Percentiles rank a stretch among this genome's conserved stretches.
Evolutionary conservation across 2,329 filamentous ascomycete species (phyloP).

Genomic region (Pseudopyricularia cyperi): DNA sequence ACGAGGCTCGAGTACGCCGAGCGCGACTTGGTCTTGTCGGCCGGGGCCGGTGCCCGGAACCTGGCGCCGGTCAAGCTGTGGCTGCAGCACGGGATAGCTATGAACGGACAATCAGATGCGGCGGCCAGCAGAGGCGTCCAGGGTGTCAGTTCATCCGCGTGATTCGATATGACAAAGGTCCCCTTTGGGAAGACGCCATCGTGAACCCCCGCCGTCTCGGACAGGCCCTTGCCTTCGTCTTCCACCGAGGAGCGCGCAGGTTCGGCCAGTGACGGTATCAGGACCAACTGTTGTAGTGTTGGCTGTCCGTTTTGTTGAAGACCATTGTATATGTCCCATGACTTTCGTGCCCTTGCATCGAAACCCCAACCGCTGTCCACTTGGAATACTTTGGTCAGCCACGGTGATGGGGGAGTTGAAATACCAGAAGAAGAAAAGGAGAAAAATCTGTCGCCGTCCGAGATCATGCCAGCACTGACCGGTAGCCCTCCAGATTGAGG

Average conservation of each 20-base stretch:
- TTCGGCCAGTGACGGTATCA: slow-evolving; percentile 31
- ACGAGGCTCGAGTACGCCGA: slow-evolving; percentile 79
- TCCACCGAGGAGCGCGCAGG: background rate
- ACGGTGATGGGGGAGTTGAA: background rate
- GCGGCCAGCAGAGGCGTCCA: slow-evolving; percentile 88
- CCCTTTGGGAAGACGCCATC: slow-evolving; percentile 55
- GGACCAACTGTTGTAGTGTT: slow-evolving; percentile 30
- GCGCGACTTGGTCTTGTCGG: slow-evolving; percentile 31
- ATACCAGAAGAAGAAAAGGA: background rate
- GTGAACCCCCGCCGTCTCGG: slow-evolving; percentile 17
- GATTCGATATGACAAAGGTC: slow-evolving; percentile 93
- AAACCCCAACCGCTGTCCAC: slow-evolving; percentile 62
- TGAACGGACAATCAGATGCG: slow-evolving; percentile 64
- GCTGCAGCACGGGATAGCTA: slow-evolving; percentile 92
- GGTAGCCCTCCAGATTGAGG: slow-evolving; percentile 66
- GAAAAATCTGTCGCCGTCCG: background rate
- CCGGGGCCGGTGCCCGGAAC: slow-evolving; percentile 54
- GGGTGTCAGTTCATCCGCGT: slow-evolving; percentile 88
- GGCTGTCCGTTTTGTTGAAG: slow-evolving; percentile 9
- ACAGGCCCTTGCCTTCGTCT: background rate
- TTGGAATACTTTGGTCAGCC: background rate
- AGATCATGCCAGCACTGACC: background rate
- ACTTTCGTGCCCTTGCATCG: slow-evolving; percentile 74
- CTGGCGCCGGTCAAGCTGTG: slow-evolving; percentile 66
- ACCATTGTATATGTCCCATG: slow-evolving; percentile 61